Percentiles rank a stretch among this genome's conserved stretches.
Evolutionary conservation across 75 land plant species (phyloP).

Genomic region (Pinus taeda): DNA sequence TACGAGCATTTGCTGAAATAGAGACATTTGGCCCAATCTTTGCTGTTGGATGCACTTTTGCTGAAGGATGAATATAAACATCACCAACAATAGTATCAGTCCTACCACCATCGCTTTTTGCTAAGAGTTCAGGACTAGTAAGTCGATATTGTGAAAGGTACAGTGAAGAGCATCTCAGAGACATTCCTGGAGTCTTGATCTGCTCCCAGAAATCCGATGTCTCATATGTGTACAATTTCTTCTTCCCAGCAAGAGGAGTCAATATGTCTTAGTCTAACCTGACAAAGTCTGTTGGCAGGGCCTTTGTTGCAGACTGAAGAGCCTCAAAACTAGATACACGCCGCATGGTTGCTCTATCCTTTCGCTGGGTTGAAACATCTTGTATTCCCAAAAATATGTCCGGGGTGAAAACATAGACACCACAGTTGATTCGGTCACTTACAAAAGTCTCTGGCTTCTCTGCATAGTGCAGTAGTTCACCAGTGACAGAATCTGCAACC

Average conservation of each 20-base stretch:
- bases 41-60: constrained; percentile 92
- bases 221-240: constrained; percentile 82
- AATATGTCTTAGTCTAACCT: constrained; percentile 94
- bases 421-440: constrained; percentile 87
- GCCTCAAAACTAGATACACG: no score
- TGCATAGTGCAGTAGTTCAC: constrained; percentile 87
- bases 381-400: constrained; percentile 79
- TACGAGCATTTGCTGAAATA: constrained; percentile 95
- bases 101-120: constrained; percentile 61
- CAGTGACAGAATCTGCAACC: constrained; percentile 80
- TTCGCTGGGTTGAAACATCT: constrained; percentile 44
- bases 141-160: constrained; percentile 74
- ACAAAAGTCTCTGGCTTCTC: constrained; percentile 99
- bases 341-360: constrained; percentile 38
- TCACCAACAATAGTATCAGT: constrained; percentile 75
- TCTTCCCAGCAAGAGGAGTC: constrained; percentile 94
- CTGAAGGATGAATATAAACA: constrained; percentile 95
- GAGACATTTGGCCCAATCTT: constrained; percentile 99
- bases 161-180: constrained; percentile 83
- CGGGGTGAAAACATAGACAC: constrained; percentile 89
- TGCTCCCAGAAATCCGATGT: constrained; percentile 95
- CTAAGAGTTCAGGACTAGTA: constrained; percentile 81
- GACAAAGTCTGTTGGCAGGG: constrained; percentile 68
- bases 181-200: constrained; percentile 96
- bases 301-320: no score